Evolutionary conservation across 495 filamentous ascomycete genomes (phyloP), one percentile per base, ranked within the genome.

Genomic region (Daldinia grandis): DNA sequence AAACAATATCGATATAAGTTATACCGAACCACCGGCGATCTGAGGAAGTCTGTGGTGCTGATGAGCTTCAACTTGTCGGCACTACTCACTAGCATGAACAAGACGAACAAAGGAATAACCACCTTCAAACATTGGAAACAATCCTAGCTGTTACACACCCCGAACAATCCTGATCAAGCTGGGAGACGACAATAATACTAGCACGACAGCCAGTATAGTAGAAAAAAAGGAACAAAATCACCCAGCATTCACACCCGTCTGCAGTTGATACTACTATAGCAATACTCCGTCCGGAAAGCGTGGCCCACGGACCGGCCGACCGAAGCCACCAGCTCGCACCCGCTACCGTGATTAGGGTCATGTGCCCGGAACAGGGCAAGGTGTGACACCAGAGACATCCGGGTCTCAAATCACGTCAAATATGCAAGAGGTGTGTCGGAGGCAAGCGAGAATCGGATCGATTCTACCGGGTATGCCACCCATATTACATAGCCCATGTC

Each of bases 401-500:
- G 37, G 49, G 49, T 15, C 15, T n/a, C 30, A 57, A 53, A 58
- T 58, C 54, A 69, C 50, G 28, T 65, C 62, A 42, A 66, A 27
- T 51, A 61, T 51, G 38, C 30, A 64, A 58, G 58, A 54, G 53
- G 38, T 38, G 38, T 38, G 42, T 54, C 58, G 68, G 62, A 66
- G 33, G 31, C 51, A 51, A 71, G 63, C 68, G 62, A 66, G 53
- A 66, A 14, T 49, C 53, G 68, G 68, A 28, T 38, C 17, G 27
- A 38, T 50, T 49, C n/a, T 66, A 25, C 68, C 62, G 68, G 58
- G 44, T 47, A 30, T 44, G 27, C 33, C 28, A 65, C 49, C 12
- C 49, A 35, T 37, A 58, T 24, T 44, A 17, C 31, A 50, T 56
- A 54, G 33, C 0, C 24, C 30, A 30, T 49, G 28, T 62, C 63